Evolutionary conservation across 257 asterid genomes (phyloP), one percentile per base, ranked within the genome.

Genomic region (Salvia hispanica): DNA sequence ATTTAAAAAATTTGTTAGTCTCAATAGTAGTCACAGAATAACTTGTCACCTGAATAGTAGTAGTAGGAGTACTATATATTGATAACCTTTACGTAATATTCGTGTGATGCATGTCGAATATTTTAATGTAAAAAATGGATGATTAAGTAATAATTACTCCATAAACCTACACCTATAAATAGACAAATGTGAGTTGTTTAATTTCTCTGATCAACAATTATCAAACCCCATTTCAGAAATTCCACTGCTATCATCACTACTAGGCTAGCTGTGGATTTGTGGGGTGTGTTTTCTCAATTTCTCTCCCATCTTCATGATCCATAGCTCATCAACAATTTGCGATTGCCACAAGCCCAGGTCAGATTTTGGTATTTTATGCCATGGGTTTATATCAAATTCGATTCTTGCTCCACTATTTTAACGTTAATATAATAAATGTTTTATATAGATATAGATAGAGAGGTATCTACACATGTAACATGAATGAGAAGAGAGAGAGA

Each of bases 341-440:
- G 79, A 77, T 75, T 82, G 79, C 83, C 80, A 77, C 70, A 14
- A 62, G 71, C 86, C 86, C 82, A 85, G 93, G 93, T 87, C 87
- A 77, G 84, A 45, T 68, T 79, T 89, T 82, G 64, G 79, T 76
- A 64, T 84, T 84, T 79, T 80, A 9, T 62, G 6, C 21, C 48
- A 67, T 75, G 80, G 84, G 83, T 70, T 74, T 45, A 52, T 67
- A 70, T 79, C 70, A 45, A 80, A 82, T 79, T 78, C 77, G 56
- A 76, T 72, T 78, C 16, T 69, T 58, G 60, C 54, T 4, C 52
- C 52, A 51, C 72, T 36, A 42, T 16, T 64, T 78, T 76, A 78
- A 72, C 84, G 28, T 2, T 43, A 68, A 64, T 7, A 46, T 46
- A 6, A 46, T 9, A 43, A 43, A 43, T 13, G 15, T 54, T 10